A percentile compares a stretch with the other conserved stretches of the same genome.
phyloP scores from a whole-genome alignment of 2,329 filamentous ascomycete genomes.

The Fusarium agapanthi region DNA sequence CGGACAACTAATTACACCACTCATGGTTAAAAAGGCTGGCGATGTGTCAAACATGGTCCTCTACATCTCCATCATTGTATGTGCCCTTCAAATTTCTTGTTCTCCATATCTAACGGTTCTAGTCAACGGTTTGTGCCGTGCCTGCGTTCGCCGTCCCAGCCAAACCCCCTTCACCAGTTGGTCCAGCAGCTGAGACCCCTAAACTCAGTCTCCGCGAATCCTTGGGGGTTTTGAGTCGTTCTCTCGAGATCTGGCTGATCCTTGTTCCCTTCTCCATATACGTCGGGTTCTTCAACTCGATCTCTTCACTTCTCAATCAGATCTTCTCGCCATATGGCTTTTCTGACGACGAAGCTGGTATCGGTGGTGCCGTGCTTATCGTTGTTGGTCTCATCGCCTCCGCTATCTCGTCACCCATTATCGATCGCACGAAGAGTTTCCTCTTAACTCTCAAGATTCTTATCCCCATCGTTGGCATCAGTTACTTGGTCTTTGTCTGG shows the following conservation, averaged over 20 bases:
- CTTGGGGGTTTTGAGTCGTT: constrained; percentile 60
- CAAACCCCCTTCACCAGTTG: constrained; percentile 78
- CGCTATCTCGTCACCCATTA: constrained; percentile 80
- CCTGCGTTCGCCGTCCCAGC: constrained; percentile 85
- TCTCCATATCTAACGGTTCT: constrained; percentile 14
- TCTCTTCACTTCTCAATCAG: constrained; percentile 89
- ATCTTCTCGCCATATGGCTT: constrained; percentile 89
- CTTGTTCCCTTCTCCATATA: constrained; percentile 84
- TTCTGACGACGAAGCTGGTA: constrained; percentile 83
- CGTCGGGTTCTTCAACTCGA: constrained; percentile 92
- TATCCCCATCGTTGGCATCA: constrained; percentile 76
- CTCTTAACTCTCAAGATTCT: constrained; percentile 76
- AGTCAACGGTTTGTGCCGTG: constrained; percentile 62
- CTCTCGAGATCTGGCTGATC: constrained; percentile 81
- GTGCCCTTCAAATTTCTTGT: constrained; percentile 38
- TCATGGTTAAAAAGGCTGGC: constrained; percentile 69
- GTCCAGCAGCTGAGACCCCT: constrained; percentile 69
- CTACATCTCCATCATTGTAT: constrained; percentile 82
- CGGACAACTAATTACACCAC: constrained; percentile 85
- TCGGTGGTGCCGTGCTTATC: constrained; percentile 89
- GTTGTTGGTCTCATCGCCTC: constrained; percentile 82
- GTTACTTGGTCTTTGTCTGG: constrained; percentile 83
- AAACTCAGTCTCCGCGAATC: constrained; percentile 64
- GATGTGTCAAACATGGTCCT: constrained; percentile 85
- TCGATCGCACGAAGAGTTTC: constrained; percentile 86